Base-by-base conservation (phyloP, 345 rosid species). In the Eucalyptus regnans region DNA sequence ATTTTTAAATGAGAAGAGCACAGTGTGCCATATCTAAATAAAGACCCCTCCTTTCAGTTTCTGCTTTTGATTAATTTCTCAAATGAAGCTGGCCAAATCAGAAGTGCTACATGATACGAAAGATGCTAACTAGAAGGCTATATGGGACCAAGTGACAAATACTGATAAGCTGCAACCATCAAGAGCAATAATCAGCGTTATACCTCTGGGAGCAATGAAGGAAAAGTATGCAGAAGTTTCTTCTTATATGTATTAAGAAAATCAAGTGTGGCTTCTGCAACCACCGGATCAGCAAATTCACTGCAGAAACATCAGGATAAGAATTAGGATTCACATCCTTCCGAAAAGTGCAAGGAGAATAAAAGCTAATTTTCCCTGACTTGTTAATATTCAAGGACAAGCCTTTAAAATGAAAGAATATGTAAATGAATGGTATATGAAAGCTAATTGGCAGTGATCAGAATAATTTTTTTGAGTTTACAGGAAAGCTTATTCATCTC, bases 231-330 rank as follows among this genome's bases (percentile, higher is more conserved):
- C 31, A 93, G 89, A 90, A 97, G 90, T 88, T 96, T 97, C 91
- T 91, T 96, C 95, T 93, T 93, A 91, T 97, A 95, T 54, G 88
- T 89, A 88, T 89, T 92, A 79, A 98, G 95, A 90, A 97, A 97
- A 50, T 97, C 94, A 91, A 97, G 98, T 88, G 98, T 94, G 91
- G 97, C 97, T 91, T 95, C 96, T 22, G 99, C 99, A 86, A 98
- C 98, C 92, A 90, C 92, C 89, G 95, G 92, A 92, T 98, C 98
- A 87, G 98, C 97, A 93, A 97, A 98, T 93, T 98, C 98, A 93
- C 99, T 96, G 96, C 89, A 91, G 90, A 68, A 91, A 91, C 92
- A 93, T 91, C 62, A 58, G 87, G 52, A 58, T 31, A 83, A 29
- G 84, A 31, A 87, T 33, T 41, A 56, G 54, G 37, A 56, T 37